These are phyloP conservation scores for Kwoniella newhampshirensis DNA, from an alignment of 768 basidiomycete genomes.

Conservation along the genomic window DNA sequence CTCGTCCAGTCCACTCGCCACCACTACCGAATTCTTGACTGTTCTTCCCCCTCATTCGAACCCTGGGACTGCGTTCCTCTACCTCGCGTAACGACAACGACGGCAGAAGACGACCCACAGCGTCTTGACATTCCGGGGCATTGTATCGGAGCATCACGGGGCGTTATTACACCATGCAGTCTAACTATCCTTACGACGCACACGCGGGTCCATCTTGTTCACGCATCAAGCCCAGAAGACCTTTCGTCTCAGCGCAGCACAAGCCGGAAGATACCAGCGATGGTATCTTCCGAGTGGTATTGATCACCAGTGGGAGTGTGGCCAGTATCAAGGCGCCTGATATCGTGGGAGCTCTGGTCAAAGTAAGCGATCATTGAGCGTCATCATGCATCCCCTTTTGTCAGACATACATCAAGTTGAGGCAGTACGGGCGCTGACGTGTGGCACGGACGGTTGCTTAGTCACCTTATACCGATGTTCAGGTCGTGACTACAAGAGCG, in stretches of 20 bases:
- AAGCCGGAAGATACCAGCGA: conserved; percentile 23
- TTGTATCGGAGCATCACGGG: no score
- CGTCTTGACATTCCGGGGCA: no score
- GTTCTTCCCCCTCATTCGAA: not conserved
- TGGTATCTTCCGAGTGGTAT: conserved; percentile 59
- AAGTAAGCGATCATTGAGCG: conserved; percentile 58
- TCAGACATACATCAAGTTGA: no score
- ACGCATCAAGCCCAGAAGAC: conserved; percentile 10
- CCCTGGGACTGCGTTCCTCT: no score
- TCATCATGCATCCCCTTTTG: no score
- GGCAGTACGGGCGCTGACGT: no score
- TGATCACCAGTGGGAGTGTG: conserved; percentile 91
- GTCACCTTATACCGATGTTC: conserved; percentile 72
- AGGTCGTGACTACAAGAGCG: conserved; percentile 77
- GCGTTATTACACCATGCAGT: not conserved
- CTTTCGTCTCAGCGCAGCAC: conserved; percentile 37
- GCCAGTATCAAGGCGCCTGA: conserved; percentile 91
- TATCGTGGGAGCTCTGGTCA: conserved; percentile 73
- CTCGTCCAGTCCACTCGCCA: not conserved
- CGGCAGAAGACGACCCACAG: no score
- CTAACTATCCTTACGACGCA: not conserved
- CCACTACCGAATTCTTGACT: no score
- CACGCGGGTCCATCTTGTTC: conserved; percentile 11
- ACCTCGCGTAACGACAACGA: no score
- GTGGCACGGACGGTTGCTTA: conserved; percentile 55